Base-by-base conservation (phyloP, 2,329 filamentous ascomycete genomes). In the Davidsoniella eucalypti region DNA sequence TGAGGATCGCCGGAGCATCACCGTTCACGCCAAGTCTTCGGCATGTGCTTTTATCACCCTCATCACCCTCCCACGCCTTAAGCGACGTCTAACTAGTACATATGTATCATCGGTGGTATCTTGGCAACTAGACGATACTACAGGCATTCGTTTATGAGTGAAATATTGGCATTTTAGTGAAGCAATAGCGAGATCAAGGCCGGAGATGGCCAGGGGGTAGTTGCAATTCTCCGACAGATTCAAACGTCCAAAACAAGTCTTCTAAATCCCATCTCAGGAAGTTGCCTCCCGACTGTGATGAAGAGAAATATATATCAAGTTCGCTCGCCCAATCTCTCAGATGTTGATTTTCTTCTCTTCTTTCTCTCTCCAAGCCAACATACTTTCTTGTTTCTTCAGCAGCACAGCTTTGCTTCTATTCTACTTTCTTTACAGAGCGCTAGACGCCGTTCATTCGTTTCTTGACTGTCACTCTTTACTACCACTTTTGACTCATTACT, bases 361-460 rank as follows among this genome's bases (percentile, higher is more conserved):
- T 42, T 45, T 37, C 33, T 43, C 23, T 45, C 38, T 45, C 14
- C 17, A 16, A 42, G 44, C 17, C 40, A 49, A 39, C 33, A 40
- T 16, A 49, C 42, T 21, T 43, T 41, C 33, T 46, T 49, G 37
- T 49, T 40, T 44, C 42, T 47, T 36, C 43, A 23, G 5, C 21
- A 23, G 5, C 21, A 5, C 21, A 43, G 25, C 42, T 9, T 33
- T 33, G 29, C 29, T 33, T 41, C n/a, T 38, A 40, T 44, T 40
- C 23, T 47, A 41, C 26, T 23, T 23, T 47, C 23, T 29, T 47
- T 44, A n/a, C 25, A 47, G 51, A 49, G 51, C 51, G 47, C 51
- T 49, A 52, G 51, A 21, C 51, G 51, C 51, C 47, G 33, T 40
- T 52, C 51, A 40, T 52, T 50, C 47, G 47, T 49, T 52, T 49